Conservation (phyloP, 768 basidiomycete species). For the Melanogaster broomeanus region DNA sequence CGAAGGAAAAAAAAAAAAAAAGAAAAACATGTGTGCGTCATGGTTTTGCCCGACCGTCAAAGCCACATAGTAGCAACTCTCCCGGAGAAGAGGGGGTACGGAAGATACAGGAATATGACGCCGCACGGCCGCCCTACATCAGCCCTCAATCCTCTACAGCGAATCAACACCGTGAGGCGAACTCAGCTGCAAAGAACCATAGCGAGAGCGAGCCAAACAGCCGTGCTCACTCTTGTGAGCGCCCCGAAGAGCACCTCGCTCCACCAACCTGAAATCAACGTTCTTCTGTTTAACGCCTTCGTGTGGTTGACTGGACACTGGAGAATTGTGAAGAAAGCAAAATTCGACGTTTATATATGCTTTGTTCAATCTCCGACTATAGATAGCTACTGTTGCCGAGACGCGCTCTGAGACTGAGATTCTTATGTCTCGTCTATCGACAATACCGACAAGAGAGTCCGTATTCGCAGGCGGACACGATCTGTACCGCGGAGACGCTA, state of each 20-base stretch:
- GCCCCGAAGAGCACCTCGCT: constrained; percentile 62
- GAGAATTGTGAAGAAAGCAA: constrained; percentile 24
- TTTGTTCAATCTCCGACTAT: constrained; percentile 30
- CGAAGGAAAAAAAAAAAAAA: no score
- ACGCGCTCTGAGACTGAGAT: constrained; percentile 1
- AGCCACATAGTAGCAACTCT: constrained; percentile 70
- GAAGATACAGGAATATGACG: constrained; percentile 85
- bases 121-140: constrained; percentile 47
- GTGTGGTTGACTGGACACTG: constrained; percentile 69
- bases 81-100: constrained; percentile 49
- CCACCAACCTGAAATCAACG: constrained; percentile 76
- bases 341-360: constrained; percentile 30
- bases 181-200: constrained; percentile 43
- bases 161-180: constrained; percentile 57
- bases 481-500: constrained; percentile 61
- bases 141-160: constrained; percentile 39
- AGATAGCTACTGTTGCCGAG: constrained; percentile 17
- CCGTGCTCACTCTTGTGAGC: constrained; percentile 52
- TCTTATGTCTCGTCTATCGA: constrained; percentile 51
- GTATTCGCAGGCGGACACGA: constrained; percentile 70
- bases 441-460: constrained; percentile 58
- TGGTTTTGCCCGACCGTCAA: constrained; percentile 86
- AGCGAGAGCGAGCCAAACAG: constrained; percentile 38
- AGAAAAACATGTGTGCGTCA: constrained; percentile 64
- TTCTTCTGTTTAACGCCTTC: constrained; percentile 64